A percentile compares a stretch with the other conserved stretches of the same genome.
phyloP scores from a whole-genome alignment of 2,329 filamentous ascomycete species.

The Alternaria consortialis region DNA sequence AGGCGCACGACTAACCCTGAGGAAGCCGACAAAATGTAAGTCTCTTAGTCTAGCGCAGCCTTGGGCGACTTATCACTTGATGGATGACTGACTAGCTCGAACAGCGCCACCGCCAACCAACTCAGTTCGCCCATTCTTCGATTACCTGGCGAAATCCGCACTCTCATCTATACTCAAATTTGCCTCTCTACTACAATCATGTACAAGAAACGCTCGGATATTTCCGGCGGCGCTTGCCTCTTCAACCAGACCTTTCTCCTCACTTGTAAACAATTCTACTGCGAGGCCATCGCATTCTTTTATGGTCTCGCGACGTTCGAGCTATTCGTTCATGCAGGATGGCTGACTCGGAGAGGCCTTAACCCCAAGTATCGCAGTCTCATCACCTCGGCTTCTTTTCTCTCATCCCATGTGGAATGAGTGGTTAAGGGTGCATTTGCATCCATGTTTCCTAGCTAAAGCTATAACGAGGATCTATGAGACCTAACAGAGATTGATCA shows the following conservation, averaged over 20 bases:
- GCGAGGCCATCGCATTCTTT: background rate
- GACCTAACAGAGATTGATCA: no score
- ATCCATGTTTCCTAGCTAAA: no score
- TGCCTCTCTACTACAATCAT: background rate
- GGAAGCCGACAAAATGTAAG: no score
- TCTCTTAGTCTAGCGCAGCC: no score
- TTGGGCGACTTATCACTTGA: background rate
- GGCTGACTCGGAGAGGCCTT: background rate
- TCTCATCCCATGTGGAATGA: no score
- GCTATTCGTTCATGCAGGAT: background rate
- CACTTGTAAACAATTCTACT: background rate
- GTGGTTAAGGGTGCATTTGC: no score
- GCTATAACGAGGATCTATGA: no score
- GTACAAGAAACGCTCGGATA: background rate
- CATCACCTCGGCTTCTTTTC: background rate
- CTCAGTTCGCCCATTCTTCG: background rate
- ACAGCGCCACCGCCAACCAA: background rate
- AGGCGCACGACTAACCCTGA: no score
- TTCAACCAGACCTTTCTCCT: background rate
- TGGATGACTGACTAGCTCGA: background rate
- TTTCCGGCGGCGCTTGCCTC: accelerated
- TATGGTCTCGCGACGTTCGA: background rate
- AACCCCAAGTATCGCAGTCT: background rate
- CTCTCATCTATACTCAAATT: background rate
- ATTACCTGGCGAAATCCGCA: background rate